Evolutionary conservation across 2,329 filamentous ascomycete genomes (phyloP).

Genomic region (Arthroderma sp.): DNA sequence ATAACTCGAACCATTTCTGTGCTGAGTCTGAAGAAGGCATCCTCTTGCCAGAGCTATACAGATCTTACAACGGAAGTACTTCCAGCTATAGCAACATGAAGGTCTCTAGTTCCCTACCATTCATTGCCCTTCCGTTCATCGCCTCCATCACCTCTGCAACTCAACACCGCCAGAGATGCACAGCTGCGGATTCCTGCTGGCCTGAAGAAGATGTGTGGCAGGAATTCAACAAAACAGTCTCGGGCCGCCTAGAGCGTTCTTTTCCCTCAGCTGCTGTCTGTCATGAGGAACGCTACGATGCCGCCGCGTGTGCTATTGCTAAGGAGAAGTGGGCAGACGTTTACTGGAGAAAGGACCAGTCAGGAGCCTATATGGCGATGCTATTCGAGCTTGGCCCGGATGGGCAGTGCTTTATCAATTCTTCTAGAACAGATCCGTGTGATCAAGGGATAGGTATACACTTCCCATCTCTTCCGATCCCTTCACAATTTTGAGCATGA

Average conservation of each 20-base stretch:
- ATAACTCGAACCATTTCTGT: no score
- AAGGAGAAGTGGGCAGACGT: conserved; percentile 12
- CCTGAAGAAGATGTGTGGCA: conserved; percentile 9
- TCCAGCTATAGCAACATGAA: background rate
- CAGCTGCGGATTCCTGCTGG: conserved; percentile 12
- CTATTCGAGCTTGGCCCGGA: conserved; percentile 19
- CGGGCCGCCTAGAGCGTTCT: conserved; percentile 8
- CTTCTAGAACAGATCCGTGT: conserved; percentile 11
- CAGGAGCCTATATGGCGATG: conserved; percentile 17
- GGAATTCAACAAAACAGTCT: conserved; percentile 9
- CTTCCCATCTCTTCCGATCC: background rate
- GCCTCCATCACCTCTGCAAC: background rate
- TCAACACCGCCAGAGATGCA: conserved; percentile 6
- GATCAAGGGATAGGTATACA: conserved; percentile 13
- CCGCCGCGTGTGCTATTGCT: conserved; percentile 7
- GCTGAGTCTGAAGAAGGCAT: no score
- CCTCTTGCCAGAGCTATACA: no score
- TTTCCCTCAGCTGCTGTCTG: conserved; percentile 11
- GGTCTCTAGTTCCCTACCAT: background rate
- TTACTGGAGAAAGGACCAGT: conserved; percentile 15
- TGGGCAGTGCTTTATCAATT: conserved; percentile 18
- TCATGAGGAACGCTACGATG: conserved; percentile 9
- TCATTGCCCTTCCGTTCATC: conserved; percentile 1
- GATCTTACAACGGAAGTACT: no score
- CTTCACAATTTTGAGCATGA: background rate